These are phyloP conservation scores for Hibiscus trionum DNA, from an alignment of 345 rosid genomes.

Conservation along the genomic window DNA sequence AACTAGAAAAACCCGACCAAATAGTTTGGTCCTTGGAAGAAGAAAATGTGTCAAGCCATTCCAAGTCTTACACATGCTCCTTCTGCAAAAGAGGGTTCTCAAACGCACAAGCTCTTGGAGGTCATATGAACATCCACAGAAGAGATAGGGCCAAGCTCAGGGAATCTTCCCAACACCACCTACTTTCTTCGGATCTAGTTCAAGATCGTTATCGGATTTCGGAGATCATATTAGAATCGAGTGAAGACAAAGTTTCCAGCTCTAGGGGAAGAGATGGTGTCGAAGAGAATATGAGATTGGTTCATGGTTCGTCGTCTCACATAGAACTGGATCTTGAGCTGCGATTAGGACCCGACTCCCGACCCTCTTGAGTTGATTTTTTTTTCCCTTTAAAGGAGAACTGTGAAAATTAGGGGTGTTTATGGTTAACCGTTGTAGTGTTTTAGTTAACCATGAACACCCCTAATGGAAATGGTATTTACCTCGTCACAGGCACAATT, in stretches of 20 bases:
- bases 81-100: constrained; percentile 62
- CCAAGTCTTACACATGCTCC: constrained; percentile 33
- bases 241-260: constrained; percentile 10
- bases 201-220: background rate
- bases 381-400: no score
- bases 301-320: constrained; percentile 14
- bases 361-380: constrained; percentile 15
- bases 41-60: background rate
- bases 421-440: no score
- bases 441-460: no score
- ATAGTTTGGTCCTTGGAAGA: constrained; percentile 16
- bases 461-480: no score
- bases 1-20: constrained; percentile 15
- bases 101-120: constrained; percentile 69
- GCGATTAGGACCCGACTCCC: constrained; percentile 46
- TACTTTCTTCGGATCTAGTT: constrained; percentile 16
- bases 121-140: constrained; percentile 69
- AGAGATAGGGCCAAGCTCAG: constrained; percentile 47
- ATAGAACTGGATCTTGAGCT: constrained; percentile 58
- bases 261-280: constrained; percentile 5
- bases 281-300: background rate
- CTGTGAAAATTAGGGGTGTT: no score
- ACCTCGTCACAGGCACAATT: no score
- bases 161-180: constrained; percentile 24
- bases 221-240: constrained; percentile 14